phyloP scores from a whole-genome alignment of 2,329 filamentous ascomycete species.

The Parasarocladium wereldwijsianum region DNA sequence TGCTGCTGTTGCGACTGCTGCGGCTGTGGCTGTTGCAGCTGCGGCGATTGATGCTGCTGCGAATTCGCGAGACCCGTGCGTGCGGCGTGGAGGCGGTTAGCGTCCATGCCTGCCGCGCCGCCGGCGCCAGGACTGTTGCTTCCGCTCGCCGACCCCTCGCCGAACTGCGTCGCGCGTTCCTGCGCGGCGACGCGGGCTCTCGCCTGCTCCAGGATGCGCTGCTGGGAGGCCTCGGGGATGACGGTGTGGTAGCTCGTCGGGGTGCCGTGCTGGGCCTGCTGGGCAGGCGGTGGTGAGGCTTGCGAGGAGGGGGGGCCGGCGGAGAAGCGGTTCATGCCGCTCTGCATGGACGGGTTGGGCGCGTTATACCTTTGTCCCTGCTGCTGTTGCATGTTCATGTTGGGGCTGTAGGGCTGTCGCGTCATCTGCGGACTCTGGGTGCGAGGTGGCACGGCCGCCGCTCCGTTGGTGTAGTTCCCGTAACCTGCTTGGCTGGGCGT shows the following conservation, averaged over 20 bases:
- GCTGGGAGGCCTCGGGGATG: slow-evolving; percentile 33
- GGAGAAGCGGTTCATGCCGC: slow-evolving; percentile 15
- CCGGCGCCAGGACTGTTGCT: slow-evolving; percentile 21
- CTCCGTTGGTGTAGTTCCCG: slow-evolving; percentile 27
- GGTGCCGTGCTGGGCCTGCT: slow-evolving; percentile 16
- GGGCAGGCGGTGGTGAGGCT: slow-evolving; percentile 6
- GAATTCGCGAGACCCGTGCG: slow-evolving; percentile 21
- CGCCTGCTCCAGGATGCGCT: slow-evolving; percentile 35
- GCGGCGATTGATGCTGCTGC: slow-evolving; percentile 21
- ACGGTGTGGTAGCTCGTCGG: slow-evolving; percentile 32
- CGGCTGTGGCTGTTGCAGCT: slow-evolving; percentile 17
- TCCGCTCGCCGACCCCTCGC: slow-evolving; percentile 23
- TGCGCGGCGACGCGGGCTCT: slow-evolving; percentile 31
- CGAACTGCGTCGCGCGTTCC: slow-evolving; percentile 23
- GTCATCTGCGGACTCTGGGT: slow-evolving; percentile 30
- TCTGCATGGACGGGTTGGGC: slow-evolving; percentile 15
- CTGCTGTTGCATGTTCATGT: slow-evolving; percentile 21
- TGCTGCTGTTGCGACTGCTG: slow-evolving; percentile 12
- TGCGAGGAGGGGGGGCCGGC: slow-evolving; percentile 3
- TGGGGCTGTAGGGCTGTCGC: slow-evolving; percentile 23
- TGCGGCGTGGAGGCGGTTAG: slow-evolving; percentile 16
- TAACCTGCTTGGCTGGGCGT: slow-evolving; percentile 22
- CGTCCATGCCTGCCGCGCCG: slow-evolving; percentile 16
- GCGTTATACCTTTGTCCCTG: slow-evolving; percentile 18
- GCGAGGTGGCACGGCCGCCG: slow-evolving; percentile 21